Conservation (phyloP, 2,329 filamentous ascomycete species). For the Verticillium klebahnii region DNA sequence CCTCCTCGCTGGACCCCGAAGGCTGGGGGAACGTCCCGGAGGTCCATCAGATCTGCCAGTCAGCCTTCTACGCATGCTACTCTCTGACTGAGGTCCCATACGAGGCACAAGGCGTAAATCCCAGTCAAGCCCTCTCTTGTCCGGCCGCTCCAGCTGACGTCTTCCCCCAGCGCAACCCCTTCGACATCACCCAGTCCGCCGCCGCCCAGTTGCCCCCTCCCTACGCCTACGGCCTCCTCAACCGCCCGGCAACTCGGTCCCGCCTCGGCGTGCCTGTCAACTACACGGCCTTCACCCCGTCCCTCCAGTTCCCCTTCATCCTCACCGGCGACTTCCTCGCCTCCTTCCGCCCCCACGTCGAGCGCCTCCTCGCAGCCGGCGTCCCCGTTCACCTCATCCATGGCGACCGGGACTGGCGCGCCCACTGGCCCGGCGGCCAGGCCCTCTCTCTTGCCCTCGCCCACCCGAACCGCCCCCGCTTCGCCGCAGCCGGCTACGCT, state of each 20-base stretch:
- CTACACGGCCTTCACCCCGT: constrained; percentile 32
- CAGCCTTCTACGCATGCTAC: constrained; percentile 5
- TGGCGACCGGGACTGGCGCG: constrained; percentile 48
- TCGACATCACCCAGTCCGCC: constrained; percentile 38
- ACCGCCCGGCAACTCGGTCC: constrained; percentile 44
- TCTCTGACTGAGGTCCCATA: not conserved
- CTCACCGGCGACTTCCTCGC: constrained; percentile 12
- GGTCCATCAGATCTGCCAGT: constrained; percentile 1
- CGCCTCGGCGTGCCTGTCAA: constrained; percentile 52
- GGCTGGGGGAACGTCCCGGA: constrained; percentile 2
- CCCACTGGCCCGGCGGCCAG: constrained; percentile 57
- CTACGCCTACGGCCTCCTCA: constrained; percentile 48
- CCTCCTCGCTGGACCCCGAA: constrained; percentile 39
- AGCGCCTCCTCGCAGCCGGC: constrained; percentile 45
- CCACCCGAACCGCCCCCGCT: constrained; percentile 32
- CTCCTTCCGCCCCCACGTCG: constrained; percentile 18
- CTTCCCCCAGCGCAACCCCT: constrained; percentile 33
- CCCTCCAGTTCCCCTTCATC: constrained; percentile 38
- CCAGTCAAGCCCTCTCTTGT: not conserved
- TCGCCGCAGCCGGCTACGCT: constrained; percentile 59
- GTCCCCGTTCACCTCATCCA: constrained; percentile 49
- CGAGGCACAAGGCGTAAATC: constrained; percentile 1
- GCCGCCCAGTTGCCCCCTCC: constrained; percentile 5
- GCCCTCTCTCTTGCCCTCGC: constrained; percentile 54
- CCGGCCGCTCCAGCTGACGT: not conserved